A percentile compares a stretch with the other conserved stretches of the same genome.
These are phyloP conservation scores for Murraya koenigii DNA, from an alignment of 345 rosid genomes.

Conservation along the genomic window DNA sequence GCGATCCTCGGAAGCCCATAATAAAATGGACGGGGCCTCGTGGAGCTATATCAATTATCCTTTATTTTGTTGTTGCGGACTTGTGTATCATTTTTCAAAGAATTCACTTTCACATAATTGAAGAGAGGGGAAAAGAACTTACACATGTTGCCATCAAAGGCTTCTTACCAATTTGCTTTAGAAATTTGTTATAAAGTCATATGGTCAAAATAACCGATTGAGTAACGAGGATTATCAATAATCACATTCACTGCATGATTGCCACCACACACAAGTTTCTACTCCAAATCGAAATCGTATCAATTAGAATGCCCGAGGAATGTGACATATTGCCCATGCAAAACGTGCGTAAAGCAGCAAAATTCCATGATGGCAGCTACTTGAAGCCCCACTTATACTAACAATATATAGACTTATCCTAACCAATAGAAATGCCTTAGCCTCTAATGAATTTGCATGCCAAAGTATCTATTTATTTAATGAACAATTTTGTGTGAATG, in stretches of 20 bases:
- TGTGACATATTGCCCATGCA: not conserved
- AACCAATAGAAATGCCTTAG: not conserved
- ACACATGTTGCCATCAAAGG: not conserved
- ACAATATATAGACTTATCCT: not conserved
- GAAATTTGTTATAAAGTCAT: not conserved
- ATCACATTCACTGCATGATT: not conserved
- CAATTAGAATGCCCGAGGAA: not conserved
- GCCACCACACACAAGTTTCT: not conserved
- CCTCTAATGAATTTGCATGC: not conserved
- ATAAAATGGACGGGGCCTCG: no score
- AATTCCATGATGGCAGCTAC: not conserved
- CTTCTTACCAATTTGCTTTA: not conserved
- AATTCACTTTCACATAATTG: no score
- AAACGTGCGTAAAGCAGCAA: slow-evolving; percentile 3
- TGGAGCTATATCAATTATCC: no score
- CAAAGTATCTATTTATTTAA: not conserved
- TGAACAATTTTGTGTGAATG: not conserved
- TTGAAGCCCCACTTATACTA: slow-evolving; percentile 6
- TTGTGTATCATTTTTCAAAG: no score
- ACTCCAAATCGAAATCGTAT: not conserved
- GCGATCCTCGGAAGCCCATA: no score
- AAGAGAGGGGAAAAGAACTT: not conserved
- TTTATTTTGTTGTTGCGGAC: no score
- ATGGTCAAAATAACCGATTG: not conserved
- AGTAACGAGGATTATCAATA: not conserved